Percentiles rank a stretch among this genome's conserved stretches.
Evolutionary conservation across 345 rosid genomes (phyloP).

Genomic region (Gossypium sturtianum): DNA sequence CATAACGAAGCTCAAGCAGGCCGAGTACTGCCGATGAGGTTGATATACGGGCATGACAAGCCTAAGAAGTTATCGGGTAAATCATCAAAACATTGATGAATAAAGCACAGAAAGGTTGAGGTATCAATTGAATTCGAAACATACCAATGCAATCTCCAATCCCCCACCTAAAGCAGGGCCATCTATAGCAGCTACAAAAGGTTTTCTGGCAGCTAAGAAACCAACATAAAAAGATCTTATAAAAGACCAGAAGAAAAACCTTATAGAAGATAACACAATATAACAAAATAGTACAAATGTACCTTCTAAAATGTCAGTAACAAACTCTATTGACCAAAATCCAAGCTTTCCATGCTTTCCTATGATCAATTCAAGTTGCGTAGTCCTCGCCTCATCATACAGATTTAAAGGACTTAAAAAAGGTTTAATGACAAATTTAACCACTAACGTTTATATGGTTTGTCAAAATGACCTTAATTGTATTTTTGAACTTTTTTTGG

Average conservation of each 20-base stretch:
- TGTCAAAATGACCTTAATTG: too few relatives aligned
- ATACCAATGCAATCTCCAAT: conserved; percentile 21
- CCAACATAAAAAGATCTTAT: neutral
- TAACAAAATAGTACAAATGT: neutral
- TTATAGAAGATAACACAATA: neutral
- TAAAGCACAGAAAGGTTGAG: neutral
- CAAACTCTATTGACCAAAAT: conserved; percentile 15
- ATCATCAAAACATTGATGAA: neutral
- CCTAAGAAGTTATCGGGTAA: conserved; percentile 5
- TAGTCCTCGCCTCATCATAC: neutral
- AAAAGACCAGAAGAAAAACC: neutral
- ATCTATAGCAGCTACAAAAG: conserved; percentile 21
- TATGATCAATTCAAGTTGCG: neutral
- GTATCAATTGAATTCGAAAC: neutral
- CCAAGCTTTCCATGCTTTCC: conserved; percentile 10
- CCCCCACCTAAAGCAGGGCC: conserved; percentile 23
- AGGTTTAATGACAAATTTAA: too few relatives aligned
- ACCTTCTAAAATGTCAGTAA: conserved; percentile 14
- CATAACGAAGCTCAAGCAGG: conserved; percentile 17
- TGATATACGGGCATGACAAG: conserved; percentile 21
- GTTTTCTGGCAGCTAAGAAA: conserved; percentile 22
- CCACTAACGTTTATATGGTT: too few relatives aligned
- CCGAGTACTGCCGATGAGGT: conserved; percentile 19
- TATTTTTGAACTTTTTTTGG: too few relatives aligned
- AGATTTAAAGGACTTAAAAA: too few relatives aligned